Percentiles rank a stretch among this genome's conserved stretches.
Conservation (phyloP, 2,329 filamentous ascomycete genomes). For the Clarireedia paspali region DNA sequence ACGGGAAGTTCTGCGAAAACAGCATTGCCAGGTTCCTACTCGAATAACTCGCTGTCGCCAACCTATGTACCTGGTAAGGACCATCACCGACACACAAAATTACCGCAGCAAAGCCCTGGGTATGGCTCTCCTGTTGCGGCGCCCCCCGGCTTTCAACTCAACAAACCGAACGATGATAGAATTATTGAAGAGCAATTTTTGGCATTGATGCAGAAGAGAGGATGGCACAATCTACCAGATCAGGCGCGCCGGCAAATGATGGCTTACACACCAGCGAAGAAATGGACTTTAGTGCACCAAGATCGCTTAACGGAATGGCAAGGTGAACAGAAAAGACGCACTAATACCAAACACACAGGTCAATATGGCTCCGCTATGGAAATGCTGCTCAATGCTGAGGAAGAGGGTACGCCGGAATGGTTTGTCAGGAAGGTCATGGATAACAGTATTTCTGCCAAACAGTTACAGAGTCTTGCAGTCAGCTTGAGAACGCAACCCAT, state of each 20-base stretch:
- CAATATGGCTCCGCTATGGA: slow-evolving; percentile 61
- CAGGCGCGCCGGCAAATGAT: slow-evolving; percentile 93
- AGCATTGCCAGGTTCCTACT: slow-evolving; percentile 48
- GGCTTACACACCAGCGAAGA: slow-evolving; percentile 88
- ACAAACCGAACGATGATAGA: slow-evolving; percentile 70
- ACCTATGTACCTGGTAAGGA: slow-evolving; percentile 34
- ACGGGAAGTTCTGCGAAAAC: slow-evolving; percentile 44
- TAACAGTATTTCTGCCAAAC: slow-evolving; percentile 84
- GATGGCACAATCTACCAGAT: slow-evolving; percentile 94
- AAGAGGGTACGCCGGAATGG: slow-evolving; percentile 96
- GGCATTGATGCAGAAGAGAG: slow-evolving; percentile 92
- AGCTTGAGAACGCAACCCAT: slow-evolving; percentile 94
- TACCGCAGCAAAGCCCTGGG: slow-evolving; percentile 28
- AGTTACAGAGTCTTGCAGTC: slow-evolving; percentile 87
- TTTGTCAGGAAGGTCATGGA: slow-evolving; percentile 97
- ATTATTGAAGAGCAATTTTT: slow-evolving; percentile 88
- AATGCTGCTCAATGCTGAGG: slow-evolving; percentile 73
- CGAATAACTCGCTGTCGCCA: slow-evolving; percentile 41
- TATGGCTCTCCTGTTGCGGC: slow-evolving; percentile 16
- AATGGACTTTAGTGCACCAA: slow-evolving; percentile 95
- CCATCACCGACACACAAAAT: slow-evolving; percentile 50
- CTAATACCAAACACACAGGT: slow-evolving; percentile 62
- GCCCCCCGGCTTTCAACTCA: slow-evolving; percentile 46
- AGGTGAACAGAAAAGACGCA: slow-evolving; percentile 82
- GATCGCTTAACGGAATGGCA: slow-evolving; percentile 90